Evolutionary conservation across 208 protist genomes (phyloP).

Genomic region (Crithidia thermophila): DNA sequence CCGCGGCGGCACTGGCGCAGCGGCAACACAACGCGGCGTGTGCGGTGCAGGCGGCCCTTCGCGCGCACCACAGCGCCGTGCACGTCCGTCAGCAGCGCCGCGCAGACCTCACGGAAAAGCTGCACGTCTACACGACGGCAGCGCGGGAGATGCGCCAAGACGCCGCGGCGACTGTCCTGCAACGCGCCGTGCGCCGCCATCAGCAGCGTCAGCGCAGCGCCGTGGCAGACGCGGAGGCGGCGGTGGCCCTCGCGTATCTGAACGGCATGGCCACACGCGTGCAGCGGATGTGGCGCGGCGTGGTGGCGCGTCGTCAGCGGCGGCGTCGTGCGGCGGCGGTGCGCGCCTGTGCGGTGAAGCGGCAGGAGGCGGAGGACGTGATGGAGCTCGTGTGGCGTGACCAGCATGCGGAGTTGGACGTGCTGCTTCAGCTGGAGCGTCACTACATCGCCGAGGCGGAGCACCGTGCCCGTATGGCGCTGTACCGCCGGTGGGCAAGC

Average conservation of each 20-base stretch:
- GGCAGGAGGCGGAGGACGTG: conserved; percentile 56
- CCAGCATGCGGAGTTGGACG: conserved; percentile 28
- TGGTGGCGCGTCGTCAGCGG: conserved; percentile 27
- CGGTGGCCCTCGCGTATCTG: conserved; percentile 19
- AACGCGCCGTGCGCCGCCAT: conserved; percentile 42
- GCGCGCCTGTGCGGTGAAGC: conserved; percentile 27
- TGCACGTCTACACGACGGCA: conserved; percentile 34
- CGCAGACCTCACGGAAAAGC: conserved; percentile 35
- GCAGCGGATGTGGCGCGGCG: conserved; percentile 50
- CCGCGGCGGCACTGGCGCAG: conserved; percentile 1
- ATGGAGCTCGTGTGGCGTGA: conserved; percentile 25
- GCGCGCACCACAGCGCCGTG: conserved; percentile 2
- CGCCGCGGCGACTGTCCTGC: conserved; percentile 42
- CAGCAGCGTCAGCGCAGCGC: conserved; percentile 14
- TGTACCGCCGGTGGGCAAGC: conserved; percentile 14
- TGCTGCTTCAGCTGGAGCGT: conserved; percentile 29
- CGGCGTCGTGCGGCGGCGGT: conserved; percentile 10
- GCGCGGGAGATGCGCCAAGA: conserved; percentile 45
- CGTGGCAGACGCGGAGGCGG: conserved; percentile 26
- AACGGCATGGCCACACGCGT: conserved; percentile 23
- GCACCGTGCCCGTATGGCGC: conserved; percentile 19
- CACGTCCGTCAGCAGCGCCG: not conserved
- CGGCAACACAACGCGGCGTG: not conserved
- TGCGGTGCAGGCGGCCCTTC: conserved; percentile 15
- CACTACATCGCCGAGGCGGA: conserved; percentile 37